Base-by-base conservation (phyloP, 768 basidiomycete genomes). In the Strobilomyces dryophilus region DNA sequence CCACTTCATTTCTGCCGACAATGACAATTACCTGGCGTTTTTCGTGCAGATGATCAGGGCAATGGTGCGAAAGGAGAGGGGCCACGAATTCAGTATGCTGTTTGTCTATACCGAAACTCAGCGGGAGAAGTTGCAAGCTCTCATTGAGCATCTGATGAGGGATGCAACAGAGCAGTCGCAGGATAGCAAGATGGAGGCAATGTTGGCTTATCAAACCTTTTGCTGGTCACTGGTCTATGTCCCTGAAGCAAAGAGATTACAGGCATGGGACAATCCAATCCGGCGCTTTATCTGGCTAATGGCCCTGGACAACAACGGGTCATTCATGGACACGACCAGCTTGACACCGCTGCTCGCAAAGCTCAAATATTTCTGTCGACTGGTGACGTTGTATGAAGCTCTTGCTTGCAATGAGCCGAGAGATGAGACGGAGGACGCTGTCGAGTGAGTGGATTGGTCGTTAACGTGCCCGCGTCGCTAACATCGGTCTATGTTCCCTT, bases 361-460 rank as follows among this genome's bases (percentile, higher is more conserved):
- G 26, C 27, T 54, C 0, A 54, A 57, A 8, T 57, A 57, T 29
- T 54, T 57, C 27, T 45, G 44, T n/a, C 29, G 18, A 3, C 4
- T 20, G 10, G 21, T 18, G 27, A 45, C 44, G 1, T 12, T 45
- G n/a, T 45, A 18, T 18, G 24, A 45, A 7, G 44, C 44, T 3
- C 26, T 45, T 14, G 27, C 27, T 27, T 27, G 4, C 27, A 27
- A 27, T 4, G 27, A 27, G 27, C 27, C 27, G n/a, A n/a, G n/a
- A 27, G 27, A 4, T 4, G 27, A 27, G 8, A 4, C 27, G 27
- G 27, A 27, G 27, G 27, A 27, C 27, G 27, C 5, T 8, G 27
- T 27, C 27, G 27, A 27, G 27, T 27, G 27, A 27, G 27, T 8
- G 8, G 8, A 27, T 27, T 27, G 27, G 8, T 27, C 8, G 8